phyloP scores from a whole-genome alignment of 768 basidiomycete genomes.

The Clitopilus hobsonii region DNA sequence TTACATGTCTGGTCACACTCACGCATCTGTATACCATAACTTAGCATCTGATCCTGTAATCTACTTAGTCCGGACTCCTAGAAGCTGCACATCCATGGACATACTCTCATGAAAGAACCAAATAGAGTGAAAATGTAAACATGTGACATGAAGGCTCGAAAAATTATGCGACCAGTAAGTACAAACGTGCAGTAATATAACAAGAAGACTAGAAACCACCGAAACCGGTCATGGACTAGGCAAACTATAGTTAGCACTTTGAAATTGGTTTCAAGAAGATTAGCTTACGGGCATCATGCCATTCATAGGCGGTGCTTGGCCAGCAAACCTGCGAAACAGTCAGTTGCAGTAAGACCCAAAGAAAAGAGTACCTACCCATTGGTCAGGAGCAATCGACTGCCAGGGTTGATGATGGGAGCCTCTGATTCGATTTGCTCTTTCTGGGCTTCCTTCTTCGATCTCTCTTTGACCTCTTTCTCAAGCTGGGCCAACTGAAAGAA shows the following conservation, averaged over 20 bases:
- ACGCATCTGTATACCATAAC: conserved; percentile 15
- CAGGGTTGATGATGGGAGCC: conserved; percentile 85
- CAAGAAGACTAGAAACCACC: conserved; percentile 26
- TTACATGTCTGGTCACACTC: conserved; percentile 11
- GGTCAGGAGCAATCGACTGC: conserved; percentile 61
- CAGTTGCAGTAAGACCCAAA: background rate
- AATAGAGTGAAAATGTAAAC: conserved; percentile 11
- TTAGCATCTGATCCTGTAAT: background rate
- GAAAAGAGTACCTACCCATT: conserved; percentile 53
- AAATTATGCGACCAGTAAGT: conserved; percentile 22
- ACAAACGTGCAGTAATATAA: conserved; percentile 9
- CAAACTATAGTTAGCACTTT: conserved; percentile 4
- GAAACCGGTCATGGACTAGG: conserved; percentile 66
- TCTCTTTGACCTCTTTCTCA: conserved; percentile 88
- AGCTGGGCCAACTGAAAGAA: conserved; percentile 56
- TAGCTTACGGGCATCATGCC: conserved; percentile 63
- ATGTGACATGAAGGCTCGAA: conserved; percentile 26
- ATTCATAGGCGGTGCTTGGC: conserved; percentile 68
- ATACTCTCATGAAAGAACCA: conserved; percentile 1
- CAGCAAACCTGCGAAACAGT: conserved; percentile 41
- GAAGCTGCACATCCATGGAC: background rate
- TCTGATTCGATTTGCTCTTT: conserved; percentile 90
- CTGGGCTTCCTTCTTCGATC: conserved; percentile 77
- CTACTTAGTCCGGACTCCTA: too few species aligned
- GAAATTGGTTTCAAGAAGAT: background rate